These are phyloP conservation scores for Odontarrhena argentea DNA, from an alignment of 345 rosid genomes.

Conservation along the genomic window DNA sequence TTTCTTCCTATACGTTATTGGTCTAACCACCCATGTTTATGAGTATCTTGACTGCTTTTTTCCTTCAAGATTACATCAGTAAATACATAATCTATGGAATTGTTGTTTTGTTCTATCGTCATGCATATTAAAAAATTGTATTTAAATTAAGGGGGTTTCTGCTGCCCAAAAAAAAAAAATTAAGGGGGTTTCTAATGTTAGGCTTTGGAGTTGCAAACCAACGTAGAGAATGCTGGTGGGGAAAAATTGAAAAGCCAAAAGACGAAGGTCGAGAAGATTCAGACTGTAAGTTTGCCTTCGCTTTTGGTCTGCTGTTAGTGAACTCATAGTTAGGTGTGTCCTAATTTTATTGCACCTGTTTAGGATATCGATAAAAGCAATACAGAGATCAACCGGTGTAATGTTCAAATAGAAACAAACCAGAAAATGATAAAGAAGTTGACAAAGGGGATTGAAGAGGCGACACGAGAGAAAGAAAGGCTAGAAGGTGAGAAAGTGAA, in stretches of 20 bases:
- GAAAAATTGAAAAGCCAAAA: slow-evolving; percentile 77
- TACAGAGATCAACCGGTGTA: slow-evolving; percentile 87
- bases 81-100: slow-evolving; percentile 16
- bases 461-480: slow-evolving; percentile 71
- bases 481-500: slow-evolving; percentile 72
- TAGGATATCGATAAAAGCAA: slow-evolving; percentile 85
- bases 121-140: slow-evolving; percentile 16
- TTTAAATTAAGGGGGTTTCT: slow-evolving; percentile 13
- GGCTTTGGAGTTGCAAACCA: slow-evolving; percentile 83
- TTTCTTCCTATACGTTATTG: neutral
- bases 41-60: slow-evolving; percentile 6
- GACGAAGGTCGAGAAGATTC: slow-evolving; percentile 77
- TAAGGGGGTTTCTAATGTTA: slow-evolving; percentile 36
- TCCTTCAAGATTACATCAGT: slow-evolving; percentile 7
- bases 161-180: too few species aligned
- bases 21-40: neutral
- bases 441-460: slow-evolving; percentile 84
- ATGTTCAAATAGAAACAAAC: slow-evolving; percentile 86
- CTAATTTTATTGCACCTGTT: slow-evolving; percentile 34
- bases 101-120: slow-evolving; percentile 16
- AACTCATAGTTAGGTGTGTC: slow-evolving; percentile 23
- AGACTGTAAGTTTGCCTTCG: slow-evolving; percentile 65
- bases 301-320: slow-evolving; percentile 23
- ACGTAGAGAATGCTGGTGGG: slow-evolving; percentile 93
- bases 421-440: slow-evolving; percentile 86